Percentiles rank a stretch among this genome's conserved stretches.
These are phyloP conservation scores for Malassezia equina DNA, from an alignment of 1,284 basidiomycete genomes.

Conservation along the genomic window DNA sequence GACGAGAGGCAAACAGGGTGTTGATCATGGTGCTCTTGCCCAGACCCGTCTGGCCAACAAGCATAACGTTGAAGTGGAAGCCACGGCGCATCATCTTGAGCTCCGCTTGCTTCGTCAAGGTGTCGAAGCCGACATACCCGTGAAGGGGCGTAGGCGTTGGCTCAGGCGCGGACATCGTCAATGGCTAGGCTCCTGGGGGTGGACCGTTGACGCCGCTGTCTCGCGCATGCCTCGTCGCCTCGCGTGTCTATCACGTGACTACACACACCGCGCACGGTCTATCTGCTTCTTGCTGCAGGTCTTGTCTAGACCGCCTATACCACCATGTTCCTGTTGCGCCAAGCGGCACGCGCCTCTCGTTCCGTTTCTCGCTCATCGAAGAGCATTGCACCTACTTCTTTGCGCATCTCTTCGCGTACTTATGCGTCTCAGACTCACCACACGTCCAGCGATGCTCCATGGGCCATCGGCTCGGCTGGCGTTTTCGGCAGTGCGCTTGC, in stretches of 20 bases:
- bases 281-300: background rate
- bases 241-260: slow-evolving; percentile 7
- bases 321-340: slow-evolving; percentile 2
- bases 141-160: slow-evolving; percentile 34
- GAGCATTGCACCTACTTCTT: background rate
- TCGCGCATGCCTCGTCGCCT: background rate
- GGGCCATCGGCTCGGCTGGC: slow-evolving; percentile 15
- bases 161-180: slow-evolving; percentile 12
- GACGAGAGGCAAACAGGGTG: slow-evolving; percentile 94
- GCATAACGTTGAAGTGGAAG: slow-evolving; percentile 78
- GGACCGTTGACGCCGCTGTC: background rate
- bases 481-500: slow-evolving; percentile 16
- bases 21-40: slow-evolving; percentile 98
- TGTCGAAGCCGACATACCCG: slow-evolving; percentile 49
- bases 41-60: slow-evolving; percentile 80
- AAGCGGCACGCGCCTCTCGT: background rate
- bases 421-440: background rate
- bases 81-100: slow-evolving; percentile 97
- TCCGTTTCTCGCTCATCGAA: background rate
- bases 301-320: background rate
- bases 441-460: slow-evolving; percentile 11
- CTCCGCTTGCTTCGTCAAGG: slow-evolving; percentile 92
- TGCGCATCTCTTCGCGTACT: background rate
- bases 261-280: background rate
- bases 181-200: background rate